Evolutionary conservation across 345 rosid species (phyloP), one percentile per base, ranked within the genome.

Genomic region (Aquilaria yunnanensis): DNA sequence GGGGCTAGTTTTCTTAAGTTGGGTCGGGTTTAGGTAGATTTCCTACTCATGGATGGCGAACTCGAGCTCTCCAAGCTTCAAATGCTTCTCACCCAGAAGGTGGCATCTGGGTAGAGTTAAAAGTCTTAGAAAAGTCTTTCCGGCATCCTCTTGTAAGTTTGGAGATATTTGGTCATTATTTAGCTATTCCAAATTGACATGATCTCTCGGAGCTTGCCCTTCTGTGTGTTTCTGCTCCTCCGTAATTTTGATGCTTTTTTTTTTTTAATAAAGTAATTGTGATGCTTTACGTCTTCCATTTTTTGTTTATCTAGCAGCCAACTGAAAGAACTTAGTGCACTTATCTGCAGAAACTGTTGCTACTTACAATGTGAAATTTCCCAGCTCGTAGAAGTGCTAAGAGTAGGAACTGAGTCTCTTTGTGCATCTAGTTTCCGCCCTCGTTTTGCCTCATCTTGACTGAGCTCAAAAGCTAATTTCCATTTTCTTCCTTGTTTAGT

Each of bases 121-220:
- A 45, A 62, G 54, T 37, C 43, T 37, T 3, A 37, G 7, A 3
- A 34, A 56, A 58, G 63, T 32, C 54, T 56, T 51, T 48, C 12
- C 8, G 14, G 14, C 47, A 6, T 54, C 34, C 47, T 37, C 51
- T 67, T 67, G 73, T 80, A 64, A 72, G 74, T 70, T 32, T 30
- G 34, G 23, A 51, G 59, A 7, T 55, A 46, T 34, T 64, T 33
- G 14, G 31, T 55, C 57, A 51, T 61, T 62, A 49, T n/a, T 48
- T 59, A 34, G 43, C 43, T 7, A 65, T 48, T 65, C 12, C 32
- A 37, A 12, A 5, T 45, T 56, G 54, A 32, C 37, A 16, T 2
- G 29, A 47, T 16, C 14, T 63, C 58, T 7, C 48, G 7, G 41
- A 10, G 54, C n/a, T 45, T 52, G 16, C 51, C n/a, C 33, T 37